These are phyloP conservation scores for Ophiostoma ips DNA, from an alignment of 2,329 filamentous ascomycete species.

Conservation along the genomic window DNA sequence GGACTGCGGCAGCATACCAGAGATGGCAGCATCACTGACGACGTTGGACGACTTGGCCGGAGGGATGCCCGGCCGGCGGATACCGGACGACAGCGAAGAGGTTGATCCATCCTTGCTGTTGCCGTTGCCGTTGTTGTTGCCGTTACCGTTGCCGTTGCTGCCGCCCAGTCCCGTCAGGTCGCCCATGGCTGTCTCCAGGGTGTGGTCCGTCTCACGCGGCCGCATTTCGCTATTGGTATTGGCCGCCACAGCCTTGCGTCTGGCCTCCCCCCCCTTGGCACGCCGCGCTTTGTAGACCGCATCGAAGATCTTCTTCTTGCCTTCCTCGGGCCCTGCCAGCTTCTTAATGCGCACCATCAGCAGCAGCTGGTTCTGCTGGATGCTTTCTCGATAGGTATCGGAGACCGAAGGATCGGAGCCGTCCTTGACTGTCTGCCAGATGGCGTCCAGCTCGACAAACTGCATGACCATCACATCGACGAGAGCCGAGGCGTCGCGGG, in stretches of 20 bases:
- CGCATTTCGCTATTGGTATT: conserved; percentile 44
- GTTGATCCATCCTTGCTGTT: not conserved
- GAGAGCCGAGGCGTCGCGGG: conserved; percentile 61
- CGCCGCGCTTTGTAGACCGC: conserved; percentile 60
- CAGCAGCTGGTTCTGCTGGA: conserved; percentile 68
- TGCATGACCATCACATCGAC: conserved; percentile 78
- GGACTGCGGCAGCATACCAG: conserved; percentile 4
- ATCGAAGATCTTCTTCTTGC: conserved; percentile 58
- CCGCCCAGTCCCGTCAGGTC: conserved; percentile 18
- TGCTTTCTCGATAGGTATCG: conserved; percentile 64
- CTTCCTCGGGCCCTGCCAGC: conserved; percentile 56
- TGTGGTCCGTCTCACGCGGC: conserved; percentile 46
- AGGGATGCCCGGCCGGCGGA: not conserved
- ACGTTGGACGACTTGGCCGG: not conserved
- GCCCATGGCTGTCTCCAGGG: conserved; percentile 24
- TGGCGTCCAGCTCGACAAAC: conserved; percentile 72
- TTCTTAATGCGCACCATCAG: conserved; percentile 68
- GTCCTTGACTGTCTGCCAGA: conserved; percentile 72
- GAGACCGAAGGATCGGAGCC: conserved; percentile 59
- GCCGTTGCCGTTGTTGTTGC: too few species aligned
- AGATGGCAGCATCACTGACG: conserved; percentile 4
- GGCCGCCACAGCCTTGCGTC: conserved; percentile 39
- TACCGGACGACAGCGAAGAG: not conserved
- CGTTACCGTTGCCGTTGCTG: not conserved
- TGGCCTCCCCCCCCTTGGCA: conserved; percentile 33